Conservation (phyloP, 2,329 filamentous ascomycete species). For the Botryotinia convoluta region DNA sequence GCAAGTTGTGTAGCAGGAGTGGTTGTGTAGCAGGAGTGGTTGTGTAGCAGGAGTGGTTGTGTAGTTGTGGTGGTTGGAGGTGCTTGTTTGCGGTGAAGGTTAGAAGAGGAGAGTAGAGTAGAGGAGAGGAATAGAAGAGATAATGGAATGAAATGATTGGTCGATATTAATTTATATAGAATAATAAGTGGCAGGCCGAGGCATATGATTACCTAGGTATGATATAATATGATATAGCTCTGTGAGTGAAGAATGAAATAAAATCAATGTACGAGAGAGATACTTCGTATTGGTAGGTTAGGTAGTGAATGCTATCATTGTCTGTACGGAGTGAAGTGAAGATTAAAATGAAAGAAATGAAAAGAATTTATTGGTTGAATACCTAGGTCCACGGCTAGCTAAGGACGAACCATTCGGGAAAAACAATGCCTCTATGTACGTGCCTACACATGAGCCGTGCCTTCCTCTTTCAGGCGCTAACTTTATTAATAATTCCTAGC, state of each 20-base stretch:
- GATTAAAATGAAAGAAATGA: background rate
- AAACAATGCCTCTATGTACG: background rate
- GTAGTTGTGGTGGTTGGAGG: background rate
- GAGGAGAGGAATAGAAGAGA: background rate
- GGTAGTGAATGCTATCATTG: background rate
- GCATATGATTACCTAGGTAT: background rate
- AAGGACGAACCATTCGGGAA: background rate
- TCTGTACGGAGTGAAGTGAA: background rate
- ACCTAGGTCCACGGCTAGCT: background rate
- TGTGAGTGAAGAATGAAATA: background rate
- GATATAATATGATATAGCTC: background rate
- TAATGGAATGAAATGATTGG: background rate
- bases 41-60: too few relatives aligned
- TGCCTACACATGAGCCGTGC: background rate
- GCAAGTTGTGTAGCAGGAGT: background rate
- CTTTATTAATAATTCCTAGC: background rate
- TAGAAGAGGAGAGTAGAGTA: background rate
- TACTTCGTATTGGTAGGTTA: too few relatives aligned
- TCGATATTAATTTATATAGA: background rate
- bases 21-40: background rate
- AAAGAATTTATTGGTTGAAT: background rate
- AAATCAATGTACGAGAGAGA: too few relatives aligned
- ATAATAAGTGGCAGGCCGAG: background rate
- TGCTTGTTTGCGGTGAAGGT: slow-evolving; percentile 24
- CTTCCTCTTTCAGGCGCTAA: background rate